phyloP scores from a whole-genome alignment of 345 rosid species.

The Citrus australasica region DNA sequence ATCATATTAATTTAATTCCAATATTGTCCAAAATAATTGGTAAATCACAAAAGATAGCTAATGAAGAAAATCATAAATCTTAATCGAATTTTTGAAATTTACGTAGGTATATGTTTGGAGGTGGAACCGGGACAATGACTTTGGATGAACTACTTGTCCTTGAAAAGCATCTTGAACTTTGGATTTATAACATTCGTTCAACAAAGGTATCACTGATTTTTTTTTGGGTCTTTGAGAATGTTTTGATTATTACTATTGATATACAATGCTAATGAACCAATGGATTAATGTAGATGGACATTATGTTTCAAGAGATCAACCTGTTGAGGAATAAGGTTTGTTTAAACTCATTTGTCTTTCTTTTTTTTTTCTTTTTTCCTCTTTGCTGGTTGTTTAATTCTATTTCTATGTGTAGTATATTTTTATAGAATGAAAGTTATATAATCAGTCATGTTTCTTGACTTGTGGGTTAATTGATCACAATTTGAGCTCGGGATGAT shows the following conservation, averaged over 20 bases:
- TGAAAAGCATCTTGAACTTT: constrained; percentile 83
- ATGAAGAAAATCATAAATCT: too few relatives aligned
- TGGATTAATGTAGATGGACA: constrained; percentile 55
- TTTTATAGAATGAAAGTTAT: too few relatives aligned
- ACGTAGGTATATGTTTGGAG: constrained; percentile 75
- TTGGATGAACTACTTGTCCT: constrained; percentile 67
- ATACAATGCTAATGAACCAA: neutral
- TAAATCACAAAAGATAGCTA: too few relatives aligned
- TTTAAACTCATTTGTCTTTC: neutral
- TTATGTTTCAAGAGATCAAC: constrained; percentile 78
- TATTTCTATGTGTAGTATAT: too few relatives aligned
- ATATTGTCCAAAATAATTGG: too few relatives aligned
- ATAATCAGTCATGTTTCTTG: too few relatives aligned
- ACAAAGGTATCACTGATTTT: constrained; percentile 51
- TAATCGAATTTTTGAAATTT: neutral
- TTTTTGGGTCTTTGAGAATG: neutral
- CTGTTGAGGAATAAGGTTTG: constrained; percentile 69
- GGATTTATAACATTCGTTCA: constrained; percentile 81
- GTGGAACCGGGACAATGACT: constrained; percentile 61
- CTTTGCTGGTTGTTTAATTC: too few relatives aligned
- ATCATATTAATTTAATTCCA: too few relatives aligned
- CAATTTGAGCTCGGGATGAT: too few relatives aligned
- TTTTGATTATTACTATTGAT: neutral
- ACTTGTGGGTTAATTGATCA: too few relatives aligned
- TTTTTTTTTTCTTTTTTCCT: neutral